These are phyloP conservation scores for Mycosarcoma maydis DNA, from an alignment of 1,284 basidiomycete genomes.

Conservation along the genomic window DNA sequence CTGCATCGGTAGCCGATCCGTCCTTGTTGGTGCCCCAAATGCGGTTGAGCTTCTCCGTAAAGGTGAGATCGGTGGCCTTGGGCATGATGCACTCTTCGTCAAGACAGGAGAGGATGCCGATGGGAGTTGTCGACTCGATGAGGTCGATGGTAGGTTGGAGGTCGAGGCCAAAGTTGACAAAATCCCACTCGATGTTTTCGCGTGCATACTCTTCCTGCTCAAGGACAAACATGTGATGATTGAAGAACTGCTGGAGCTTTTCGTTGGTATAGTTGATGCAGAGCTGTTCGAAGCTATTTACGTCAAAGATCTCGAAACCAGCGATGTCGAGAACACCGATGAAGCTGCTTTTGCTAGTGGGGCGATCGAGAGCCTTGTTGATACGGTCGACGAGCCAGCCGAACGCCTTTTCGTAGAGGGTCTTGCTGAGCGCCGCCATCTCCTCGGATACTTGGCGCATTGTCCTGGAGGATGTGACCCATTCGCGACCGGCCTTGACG, in stretches of 20 bases:
- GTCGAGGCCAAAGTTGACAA: slow-evolving; percentile 97
- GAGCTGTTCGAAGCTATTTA: slow-evolving; percentile 85
- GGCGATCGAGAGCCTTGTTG: slow-evolving; percentile 91
- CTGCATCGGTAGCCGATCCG: slow-evolving; percentile 49
- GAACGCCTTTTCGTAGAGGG: slow-evolving; percentile 96
- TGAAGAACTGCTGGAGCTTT: slow-evolving; percentile 71
- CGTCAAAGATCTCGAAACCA: slow-evolving; percentile 89
- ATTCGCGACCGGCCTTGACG: slow-evolving; percentile 93
- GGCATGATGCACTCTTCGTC: slow-evolving; percentile 99
- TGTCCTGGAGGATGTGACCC: slow-evolving; percentile 92
- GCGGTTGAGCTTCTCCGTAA: slow-evolving; percentile 83
- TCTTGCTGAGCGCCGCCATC: slow-evolving; percentile 90
- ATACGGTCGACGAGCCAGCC: slow-evolving; percentile 92
- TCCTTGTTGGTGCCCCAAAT: slow-evolving; percentile 62
- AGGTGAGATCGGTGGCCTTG: slow-evolving; percentile 91
- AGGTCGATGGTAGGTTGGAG: slow-evolving; percentile 98
- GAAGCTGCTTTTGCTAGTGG: slow-evolving; percentile 87
- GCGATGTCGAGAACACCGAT: slow-evolving; percentile 99
- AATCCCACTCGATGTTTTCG: slow-evolving; percentile 98
- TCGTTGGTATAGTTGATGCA: slow-evolving; percentile 97
- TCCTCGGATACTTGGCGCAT: slow-evolving; percentile 93
- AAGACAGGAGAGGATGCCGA: slow-evolving; percentile 91
- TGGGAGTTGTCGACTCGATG: slow-evolving; percentile 79
- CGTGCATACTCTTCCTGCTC: slow-evolving; percentile 99
- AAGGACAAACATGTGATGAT: slow-evolving; percentile 99